Evolutionary conservation across 495 filamentous ascomycete species (phyloP), one percentile per base, ranked within the genome.

Genomic region (Articulospora tetracladia): DNA sequence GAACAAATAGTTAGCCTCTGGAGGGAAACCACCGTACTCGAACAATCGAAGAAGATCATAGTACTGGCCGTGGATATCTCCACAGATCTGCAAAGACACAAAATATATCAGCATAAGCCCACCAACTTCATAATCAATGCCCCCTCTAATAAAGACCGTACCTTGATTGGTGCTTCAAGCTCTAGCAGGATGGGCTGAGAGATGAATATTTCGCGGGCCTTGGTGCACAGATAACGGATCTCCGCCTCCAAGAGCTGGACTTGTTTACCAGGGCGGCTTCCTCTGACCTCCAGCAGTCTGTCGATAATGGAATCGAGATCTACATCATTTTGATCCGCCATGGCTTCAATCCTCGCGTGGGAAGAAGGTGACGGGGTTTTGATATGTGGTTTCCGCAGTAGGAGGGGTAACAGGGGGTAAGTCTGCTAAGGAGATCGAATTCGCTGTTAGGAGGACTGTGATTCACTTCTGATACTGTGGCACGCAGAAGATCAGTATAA

Each of bases 231-330:
- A 79, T 86, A 97, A 68, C 94, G 90, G 66, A 98, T 98, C 80
- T 98, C 95, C 55, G 91, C 87, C 73, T 98, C 94, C 63, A 97
- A 79, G 62, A 98, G 85, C 76, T 98, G 94, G 41, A 98, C 95
- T 77, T 98, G 94, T 79, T 98, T 98, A 63, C 94, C 94, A 55
- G 94, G 94, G 72, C 94, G 84, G 82, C 93, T 98, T 68, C 94
- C 94, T 79, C 94, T 87, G 76, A 98, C 94, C 79, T 98, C 94
- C 67, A 98, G 79, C 73, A 98, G 84, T 77, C 94, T 84, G 75
- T 98, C 94, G 76, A 98, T 98, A 82, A 98, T 96, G 67, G 94
- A 97, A 74, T 98, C 95, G 78, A 98, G 83, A 79, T 98, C 95
- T 74, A 98, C 93, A 74, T 98, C 94, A 73, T 88, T 87, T 76